These are phyloP conservation scores for Populus tomentosa DNA, from an alignment of 441 rosid species.

Conservation along the genomic window DNA sequence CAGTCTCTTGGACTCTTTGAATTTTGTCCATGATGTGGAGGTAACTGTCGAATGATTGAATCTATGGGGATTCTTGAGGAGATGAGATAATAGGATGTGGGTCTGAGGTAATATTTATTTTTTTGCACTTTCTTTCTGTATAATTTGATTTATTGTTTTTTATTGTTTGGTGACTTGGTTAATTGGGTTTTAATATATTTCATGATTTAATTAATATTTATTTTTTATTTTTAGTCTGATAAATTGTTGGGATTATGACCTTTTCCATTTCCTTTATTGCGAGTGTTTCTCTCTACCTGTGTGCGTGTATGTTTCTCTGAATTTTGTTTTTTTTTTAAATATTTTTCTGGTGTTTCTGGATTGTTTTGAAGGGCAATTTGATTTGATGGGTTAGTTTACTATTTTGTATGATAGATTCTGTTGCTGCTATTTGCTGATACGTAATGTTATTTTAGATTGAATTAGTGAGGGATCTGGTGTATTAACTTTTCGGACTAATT, in stretches of 20 bases:
- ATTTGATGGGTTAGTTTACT: slow-evolving; percentile 24
- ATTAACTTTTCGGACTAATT: slow-evolving; percentile 6
- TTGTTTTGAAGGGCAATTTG: background rate
- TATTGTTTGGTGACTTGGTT: slow-evolving; percentile 14
- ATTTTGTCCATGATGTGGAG: slow-evolving; percentile 30
- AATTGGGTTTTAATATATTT: slow-evolving; percentile 21
- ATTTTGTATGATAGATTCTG: slow-evolving; percentile 22
- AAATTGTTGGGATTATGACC: slow-evolving; percentile 15
- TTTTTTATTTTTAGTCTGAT: background rate
- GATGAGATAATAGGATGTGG: slow-evolving; percentile 46
- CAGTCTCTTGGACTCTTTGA: slow-evolving; percentile 16
- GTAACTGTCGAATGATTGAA: slow-evolving; percentile 34
- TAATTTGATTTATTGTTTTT: slow-evolving; percentile 19
- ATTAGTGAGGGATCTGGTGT: slow-evolving; percentile 32
- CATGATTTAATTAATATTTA: background rate
- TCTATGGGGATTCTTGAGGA: slow-evolving; percentile 35
- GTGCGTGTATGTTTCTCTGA: slow-evolving; percentile 11
- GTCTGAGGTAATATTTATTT: slow-evolving; percentile 45
- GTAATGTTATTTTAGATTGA: slow-evolving; percentile 13
- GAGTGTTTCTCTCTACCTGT: background rate
- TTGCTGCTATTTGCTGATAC: slow-evolving; percentile 23
- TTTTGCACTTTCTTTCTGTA: slow-evolving; percentile 13
- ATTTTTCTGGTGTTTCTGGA: slow-evolving; percentile 5
- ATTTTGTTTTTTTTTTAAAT: background rate
- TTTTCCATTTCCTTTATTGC: slow-evolving; percentile 17